Conservation (phyloP, 352 stramenopile species). For the Phytophthora uliginosa region DNA sequence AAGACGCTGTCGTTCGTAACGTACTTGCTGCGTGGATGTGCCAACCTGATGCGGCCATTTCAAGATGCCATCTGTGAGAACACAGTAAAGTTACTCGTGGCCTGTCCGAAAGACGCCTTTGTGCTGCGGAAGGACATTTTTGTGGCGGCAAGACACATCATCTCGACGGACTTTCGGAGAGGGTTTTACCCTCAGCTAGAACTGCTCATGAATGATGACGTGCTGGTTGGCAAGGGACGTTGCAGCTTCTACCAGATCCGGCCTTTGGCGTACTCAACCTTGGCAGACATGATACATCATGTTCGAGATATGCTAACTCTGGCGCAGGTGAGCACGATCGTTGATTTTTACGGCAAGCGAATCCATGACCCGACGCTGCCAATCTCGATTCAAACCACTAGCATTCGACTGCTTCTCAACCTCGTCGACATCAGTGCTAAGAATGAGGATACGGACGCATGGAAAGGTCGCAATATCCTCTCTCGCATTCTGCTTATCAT, state of each 20-base stretch:
- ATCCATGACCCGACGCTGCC: conserved; percentile 95
- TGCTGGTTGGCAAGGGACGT: conserved; percentile 92
- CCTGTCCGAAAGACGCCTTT: conserved; percentile 96
- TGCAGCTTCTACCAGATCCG: conserved; percentile 93
- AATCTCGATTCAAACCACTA: conserved; percentile 97
- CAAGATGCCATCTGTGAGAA: conserved; percentile 95
- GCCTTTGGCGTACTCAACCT: conserved; percentile 96
- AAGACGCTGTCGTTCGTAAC: conserved; percentile 99
- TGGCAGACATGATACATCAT: conserved; percentile 99
- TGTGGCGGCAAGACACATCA: conserved; percentile 96
- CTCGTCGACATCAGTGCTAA: conserved; percentile 98
- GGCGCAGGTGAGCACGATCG: conserved; percentile 95
- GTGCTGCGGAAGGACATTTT: conserved; percentile 97
- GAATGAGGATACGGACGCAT: conserved; percentile 93
- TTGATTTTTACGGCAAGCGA: conserved; percentile 95
- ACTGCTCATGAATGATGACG: conserved; percentile 96
- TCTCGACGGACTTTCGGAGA: conserved; percentile 98
- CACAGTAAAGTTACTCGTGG: conserved; percentile 96
- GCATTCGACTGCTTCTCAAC: conserved; percentile 97
- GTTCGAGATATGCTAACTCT: conserved; percentile 96
- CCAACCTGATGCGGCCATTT: conserved; percentile 95
- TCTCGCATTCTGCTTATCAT: conserved; percentile 94
- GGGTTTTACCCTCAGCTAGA: conserved; percentile 97
- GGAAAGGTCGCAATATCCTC: conserved; percentile 91
- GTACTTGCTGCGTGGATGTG: conserved; percentile 95